Evolutionary conservation across 2,329 filamentous ascomycete genomes (phyloP).

Genomic region (Colletotrichum viniferum): DNA sequence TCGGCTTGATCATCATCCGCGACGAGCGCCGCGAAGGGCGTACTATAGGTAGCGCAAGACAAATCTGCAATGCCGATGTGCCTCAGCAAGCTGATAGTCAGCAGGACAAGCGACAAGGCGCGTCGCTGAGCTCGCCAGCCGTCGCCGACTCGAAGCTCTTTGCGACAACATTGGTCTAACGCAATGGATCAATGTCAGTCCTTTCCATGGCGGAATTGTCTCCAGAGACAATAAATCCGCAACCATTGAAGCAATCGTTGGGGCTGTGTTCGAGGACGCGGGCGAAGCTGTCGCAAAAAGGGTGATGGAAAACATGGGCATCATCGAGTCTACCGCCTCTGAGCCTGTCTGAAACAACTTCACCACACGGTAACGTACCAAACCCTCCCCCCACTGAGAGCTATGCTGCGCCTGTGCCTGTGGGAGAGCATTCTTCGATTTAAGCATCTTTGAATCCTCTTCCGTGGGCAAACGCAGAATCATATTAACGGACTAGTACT

Average conservation of each 20-base stretch:
- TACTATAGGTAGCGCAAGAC: background rate
- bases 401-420: background rate
- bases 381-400: background rate
- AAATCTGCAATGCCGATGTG: background rate
- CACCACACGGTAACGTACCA: background rate
- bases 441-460: background rate
- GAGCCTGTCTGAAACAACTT: background rate
- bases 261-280: background rate
- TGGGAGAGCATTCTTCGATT: background rate
- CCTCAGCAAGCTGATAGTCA: too few species aligned
- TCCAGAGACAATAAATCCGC: background rate
- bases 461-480: too few species aligned
- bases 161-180: background rate
- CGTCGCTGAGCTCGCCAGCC: background rate
- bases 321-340: background rate
- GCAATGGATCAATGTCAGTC: background rate
- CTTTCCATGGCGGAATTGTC: rapidly evolving
- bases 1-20: background rate
- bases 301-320: background rate
- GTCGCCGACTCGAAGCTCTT: background rate
- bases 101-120: background rate
- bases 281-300: background rate
- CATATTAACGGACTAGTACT: background rate
- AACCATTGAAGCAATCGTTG: background rate
- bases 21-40: background rate